A percentile compares a stretch with the other conserved stretches of the same genome.
Evolutionary conservation across 2,329 filamentous ascomycete genomes (phyloP).

Genomic region (Pseudocercospora eumusae): DNA sequence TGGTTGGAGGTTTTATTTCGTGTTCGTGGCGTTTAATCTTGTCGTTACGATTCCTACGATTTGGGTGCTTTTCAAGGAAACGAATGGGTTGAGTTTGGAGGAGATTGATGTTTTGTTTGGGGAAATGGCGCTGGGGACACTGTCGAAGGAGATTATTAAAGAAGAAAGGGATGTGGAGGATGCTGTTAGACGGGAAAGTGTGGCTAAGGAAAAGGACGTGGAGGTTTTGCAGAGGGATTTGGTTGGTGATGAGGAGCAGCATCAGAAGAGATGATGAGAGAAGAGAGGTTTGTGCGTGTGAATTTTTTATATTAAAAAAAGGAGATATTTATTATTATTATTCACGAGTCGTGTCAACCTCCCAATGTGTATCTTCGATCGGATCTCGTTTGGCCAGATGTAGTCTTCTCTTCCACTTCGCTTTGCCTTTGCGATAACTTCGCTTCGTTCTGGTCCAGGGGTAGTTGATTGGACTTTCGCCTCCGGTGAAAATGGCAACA

Average conservation of each 20-base stretch:
- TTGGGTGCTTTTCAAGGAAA: constrained; percentile 57
- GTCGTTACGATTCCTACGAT: constrained; percentile 50
- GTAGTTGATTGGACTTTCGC: constrained; percentile 56
- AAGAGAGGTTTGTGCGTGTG: too few species aligned
- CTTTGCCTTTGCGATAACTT: constrained; percentile 30
- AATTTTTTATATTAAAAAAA: too few species aligned
- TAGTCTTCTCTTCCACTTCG: constrained; percentile 32
- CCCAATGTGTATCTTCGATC: constrained; percentile 2
- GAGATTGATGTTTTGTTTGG: constrained; percentile 62
- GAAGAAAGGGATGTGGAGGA: constrained; percentile 40
- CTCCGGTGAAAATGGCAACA: constrained; percentile 51
- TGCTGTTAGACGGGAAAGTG: constrained; percentile 26
- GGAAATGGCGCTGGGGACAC: constrained; percentile 51
- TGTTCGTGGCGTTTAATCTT: constrained; percentile 52
- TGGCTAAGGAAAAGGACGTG: constrained; percentile 21
- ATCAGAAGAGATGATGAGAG: not conserved
- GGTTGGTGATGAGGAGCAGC: not conserved
- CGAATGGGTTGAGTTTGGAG: constrained; percentile 56
- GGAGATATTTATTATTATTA: too few species aligned
- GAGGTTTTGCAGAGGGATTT: constrained; percentile 20
- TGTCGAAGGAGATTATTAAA: constrained; percentile 50
- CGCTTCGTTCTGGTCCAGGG: constrained; percentile 38
- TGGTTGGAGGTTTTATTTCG: constrained; percentile 35
- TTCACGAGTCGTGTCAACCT: not conserved
- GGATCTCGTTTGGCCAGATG: constrained; percentile 17